These are phyloP conservation scores for Boehmeria nivea DNA, from an alignment of 306 rosid species.

Conservation along the genomic window DNA sequence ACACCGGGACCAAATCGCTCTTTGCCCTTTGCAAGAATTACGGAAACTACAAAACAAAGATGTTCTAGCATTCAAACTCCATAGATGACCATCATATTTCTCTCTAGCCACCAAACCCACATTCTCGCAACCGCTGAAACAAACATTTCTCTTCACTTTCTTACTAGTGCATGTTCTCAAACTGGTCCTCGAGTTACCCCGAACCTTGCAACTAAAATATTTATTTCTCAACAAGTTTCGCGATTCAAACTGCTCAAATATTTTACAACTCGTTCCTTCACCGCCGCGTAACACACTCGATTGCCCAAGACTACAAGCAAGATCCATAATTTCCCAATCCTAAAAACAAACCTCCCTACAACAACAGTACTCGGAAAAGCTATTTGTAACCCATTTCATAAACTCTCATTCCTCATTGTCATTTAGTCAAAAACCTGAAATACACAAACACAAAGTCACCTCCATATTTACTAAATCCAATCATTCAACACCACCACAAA, in stretches of 20 bases:
- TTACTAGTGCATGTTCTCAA: slow-evolving; percentile 40
- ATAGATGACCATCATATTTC: slow-evolving; percentile 21
- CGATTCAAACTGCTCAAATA: slow-evolving; percentile 37
- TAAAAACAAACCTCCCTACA: slow-evolving; percentile 17
- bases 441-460: not conserved
- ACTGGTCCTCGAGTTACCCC: slow-evolving; percentile 37
- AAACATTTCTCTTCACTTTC: slow-evolving; percentile 27
- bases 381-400: slow-evolving; percentile 25
- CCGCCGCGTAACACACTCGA: slow-evolving; percentile 42
- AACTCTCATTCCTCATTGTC: slow-evolving; percentile 30
- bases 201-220: slow-evolving; percentile 36
- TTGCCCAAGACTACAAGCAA: slow-evolving; percentile 40
- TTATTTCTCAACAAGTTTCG: slow-evolving; percentile 36
- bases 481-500: too few relatives aligned
- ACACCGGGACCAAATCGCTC: slow-evolving; percentile 49
- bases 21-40: slow-evolving; percentile 25
- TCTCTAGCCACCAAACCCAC: slow-evolving; percentile 34
- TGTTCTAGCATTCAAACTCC: slow-evolving; percentile 33
- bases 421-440: slow-evolving; percentile 34
- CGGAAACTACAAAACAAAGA: slow-evolving; percentile 26
- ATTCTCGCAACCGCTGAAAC: slow-evolving; percentile 30
- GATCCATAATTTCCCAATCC: slow-evolving; percentile 51
- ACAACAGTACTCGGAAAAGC: slow-evolving; percentile 25
- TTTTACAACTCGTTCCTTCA: slow-evolving; percentile 36
- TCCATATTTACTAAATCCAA: not conserved